Evolutionary conservation across 257 asterid species (phyloP), one percentile per base, ranked within the genome.

Genomic region (Marsdenia floribunda): DNA sequence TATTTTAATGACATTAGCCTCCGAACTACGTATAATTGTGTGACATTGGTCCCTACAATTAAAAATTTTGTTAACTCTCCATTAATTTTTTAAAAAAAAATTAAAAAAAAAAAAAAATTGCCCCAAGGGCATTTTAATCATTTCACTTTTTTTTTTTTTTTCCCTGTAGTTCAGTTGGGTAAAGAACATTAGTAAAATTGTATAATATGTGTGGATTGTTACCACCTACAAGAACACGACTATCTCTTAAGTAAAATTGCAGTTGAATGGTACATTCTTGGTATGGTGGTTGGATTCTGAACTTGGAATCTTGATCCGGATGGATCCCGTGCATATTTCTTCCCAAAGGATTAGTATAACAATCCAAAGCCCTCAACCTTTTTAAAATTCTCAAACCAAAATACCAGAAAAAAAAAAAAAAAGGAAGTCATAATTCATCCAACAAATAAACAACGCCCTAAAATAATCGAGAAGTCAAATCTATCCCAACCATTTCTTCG

Each of bases 361-460:
- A 92, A 83, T 94, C 99, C 90, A 94, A 78, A 83, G 90, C 81
- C 88, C 84, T 86, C 68, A 94, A 58, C 96, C 99, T 94, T 15
- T 65, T 53, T 7, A 46, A 49, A 73, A 52, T 75, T 68, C 57
- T 77, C 68, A 42, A 81, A 78, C 68, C 63, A 75, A 73, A 77
- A 60, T 44, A 47, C 60, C 33, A 79, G 26, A 26, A 33, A 18
- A 26, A 24, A 11, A 16, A 5, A 12, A 4, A 84, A 80, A 54
- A 0, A 84, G 88, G 21, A 69, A 66, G 53, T 63, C 70, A 77
- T 69, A 68, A 72, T 66, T 59, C 68, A 68, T 33, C 21, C 57
- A 15, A n/a, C 3, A 64, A 40, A n/a, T 3, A 64, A 40, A n/a
- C 33, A n/a, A 70, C 44, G 35, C 10, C 47, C 5, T 49, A 64